These are phyloP conservation scores for Gaillardinia entomophila DNA, from an alignment of 805 yeast species.

Conservation along the genomic window DNA sequence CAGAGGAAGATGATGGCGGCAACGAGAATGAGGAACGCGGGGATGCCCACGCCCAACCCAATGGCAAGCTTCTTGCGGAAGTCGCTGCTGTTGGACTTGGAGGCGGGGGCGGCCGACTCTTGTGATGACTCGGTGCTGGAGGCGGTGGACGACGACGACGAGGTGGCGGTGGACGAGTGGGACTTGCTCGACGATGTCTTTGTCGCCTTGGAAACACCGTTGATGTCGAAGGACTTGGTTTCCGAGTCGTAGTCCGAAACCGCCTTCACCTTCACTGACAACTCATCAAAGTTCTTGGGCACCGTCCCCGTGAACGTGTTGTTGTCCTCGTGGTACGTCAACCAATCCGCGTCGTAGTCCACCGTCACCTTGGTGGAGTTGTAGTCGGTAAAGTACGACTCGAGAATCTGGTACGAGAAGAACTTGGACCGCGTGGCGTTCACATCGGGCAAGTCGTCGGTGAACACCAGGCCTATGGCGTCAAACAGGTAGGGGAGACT, in stretches of 20 bases:
- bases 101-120: slow-evolving; percentile 9
- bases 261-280: slow-evolving; percentile 24
- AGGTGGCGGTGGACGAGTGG: slow-evolving; percentile 13
- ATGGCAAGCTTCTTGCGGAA: slow-evolving; percentile 65
- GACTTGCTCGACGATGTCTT: slow-evolving; percentile 15
- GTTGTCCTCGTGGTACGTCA: slow-evolving; percentile 53
- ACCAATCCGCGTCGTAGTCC: slow-evolving; percentile 50
- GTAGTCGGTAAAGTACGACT: slow-evolving; percentile 52
- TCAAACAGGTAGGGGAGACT: slow-evolving; percentile 53
- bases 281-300: slow-evolving; percentile 22
- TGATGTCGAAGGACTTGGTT: slow-evolving; percentile 42
- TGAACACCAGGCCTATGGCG: slow-evolving; percentile 51
- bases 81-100: slow-evolving; percentile 9
- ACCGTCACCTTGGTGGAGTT: slow-evolving; percentile 45
- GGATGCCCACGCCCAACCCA: slow-evolving; percentile 86
- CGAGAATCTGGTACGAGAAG: slow-evolving; percentile 51
- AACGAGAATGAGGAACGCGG: slow-evolving; percentile 47
- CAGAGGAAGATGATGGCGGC: slow-evolving; percentile 45
- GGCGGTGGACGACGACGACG: slow-evolving; percentile 23
- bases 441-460: slow-evolving; percentile 45
- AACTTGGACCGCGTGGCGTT: slow-evolving; percentile 64
- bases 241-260: slow-evolving; percentile 22
- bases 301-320: slow-evolving; percentile 66
- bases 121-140: slow-evolving; percentile 18
- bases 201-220: slow-evolving; percentile 38